Percentiles rank a stretch among this genome's conserved stretches.
phyloP scores from a whole-genome alignment of 257 asterid genomes.

The Scutellaria barbata region DNA sequence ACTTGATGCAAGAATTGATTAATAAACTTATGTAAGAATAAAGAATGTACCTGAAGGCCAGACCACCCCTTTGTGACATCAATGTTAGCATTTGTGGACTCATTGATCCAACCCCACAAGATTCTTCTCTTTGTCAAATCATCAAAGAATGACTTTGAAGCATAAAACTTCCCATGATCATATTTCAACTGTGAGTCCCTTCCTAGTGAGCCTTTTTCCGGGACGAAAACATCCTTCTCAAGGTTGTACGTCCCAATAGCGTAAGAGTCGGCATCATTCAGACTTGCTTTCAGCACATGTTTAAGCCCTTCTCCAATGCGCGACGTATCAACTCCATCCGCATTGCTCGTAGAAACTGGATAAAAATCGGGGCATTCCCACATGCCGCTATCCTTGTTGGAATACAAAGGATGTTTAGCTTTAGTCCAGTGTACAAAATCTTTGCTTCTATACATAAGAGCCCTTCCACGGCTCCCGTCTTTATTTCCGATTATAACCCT shows the following conservation, averaged over 20 bases:
- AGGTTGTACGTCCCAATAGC: conserved; percentile 35
- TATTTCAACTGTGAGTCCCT: conserved; percentile 25
- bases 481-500: conserved; percentile 36
- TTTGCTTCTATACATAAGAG: conserved; percentile 33
- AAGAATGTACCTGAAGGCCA: conserved; percentile 29
- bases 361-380: conserved; percentile 39
- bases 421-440: conserved; percentile 38
- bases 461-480: conserved; percentile 11
- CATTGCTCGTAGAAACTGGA: conserved; percentile 26
- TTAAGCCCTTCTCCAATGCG: conserved; percentile 29
- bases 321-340: conserved; percentile 33
- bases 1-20: neutral
- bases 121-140: conserved; percentile 33
- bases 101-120: conserved; percentile 41
- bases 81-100: conserved; percentile 14
- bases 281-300: conserved; percentile 39
- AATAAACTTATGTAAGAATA: neutral
- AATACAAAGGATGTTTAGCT: conserved; percentile 26
- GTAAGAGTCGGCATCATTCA: conserved; percentile 30
- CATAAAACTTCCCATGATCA: conserved; percentile 42
- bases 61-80: conserved; percentile 31
- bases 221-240: conserved; percentile 32
- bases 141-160: conserved; percentile 41
- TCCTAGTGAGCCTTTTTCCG: conserved; percentile 30
- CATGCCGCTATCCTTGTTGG: conserved; percentile 34